Evolutionary conservation across 148 eudicot species (phyloP), one percentile per base, ranked within the genome.

Genomic region (Pouteria glomerata): DNA sequence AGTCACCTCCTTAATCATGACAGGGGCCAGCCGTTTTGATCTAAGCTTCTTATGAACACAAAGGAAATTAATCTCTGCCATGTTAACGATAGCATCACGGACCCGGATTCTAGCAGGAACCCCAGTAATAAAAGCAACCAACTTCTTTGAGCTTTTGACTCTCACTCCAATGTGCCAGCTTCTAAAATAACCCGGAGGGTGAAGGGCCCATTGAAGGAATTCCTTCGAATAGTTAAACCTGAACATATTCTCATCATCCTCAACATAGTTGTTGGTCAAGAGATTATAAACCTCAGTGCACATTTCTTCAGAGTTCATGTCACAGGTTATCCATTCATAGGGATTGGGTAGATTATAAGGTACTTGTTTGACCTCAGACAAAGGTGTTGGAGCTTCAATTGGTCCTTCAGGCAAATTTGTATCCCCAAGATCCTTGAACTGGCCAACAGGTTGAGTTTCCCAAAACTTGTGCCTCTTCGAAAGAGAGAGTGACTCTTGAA

Each of bases 201-300:
- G 86, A 66, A 93, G 91, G 0, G 98, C 98, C 98, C 96, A 93
- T 45, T 76, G 77, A 26, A 93, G 90, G 33, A 93, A 93, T 76
- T 88, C 94, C 73, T 86, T 88, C 0, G 98, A 93, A 51, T 93
- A 90, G 57, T 93, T 90, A 69, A 93, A 93, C 77, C 96, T 79
- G 76, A 88, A 93, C 96, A 90, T 88, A 70, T 90, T 93, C 67
- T 90, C 94, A 67, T 93, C 98, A 79, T 93, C 98, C 84, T 93
- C 98, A 37, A 90, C 94, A 66, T 93, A 93, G 66, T 93, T 93
- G 68, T 88, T 82, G 18, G 84, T 86, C 65, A 93, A 69, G 27
- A 90, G 87, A 64, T 33, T 83, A 69, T 93, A 93, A 44, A 93
- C 96, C 82, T 90, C 96, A 8, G 31, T 27, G 70, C 98, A 90